Evolutionary conservation across 2,329 filamentous ascomycete species (phyloP), one percentile per base, ranked within the genome.

Genomic region (Nakataea oryzae): DNA sequence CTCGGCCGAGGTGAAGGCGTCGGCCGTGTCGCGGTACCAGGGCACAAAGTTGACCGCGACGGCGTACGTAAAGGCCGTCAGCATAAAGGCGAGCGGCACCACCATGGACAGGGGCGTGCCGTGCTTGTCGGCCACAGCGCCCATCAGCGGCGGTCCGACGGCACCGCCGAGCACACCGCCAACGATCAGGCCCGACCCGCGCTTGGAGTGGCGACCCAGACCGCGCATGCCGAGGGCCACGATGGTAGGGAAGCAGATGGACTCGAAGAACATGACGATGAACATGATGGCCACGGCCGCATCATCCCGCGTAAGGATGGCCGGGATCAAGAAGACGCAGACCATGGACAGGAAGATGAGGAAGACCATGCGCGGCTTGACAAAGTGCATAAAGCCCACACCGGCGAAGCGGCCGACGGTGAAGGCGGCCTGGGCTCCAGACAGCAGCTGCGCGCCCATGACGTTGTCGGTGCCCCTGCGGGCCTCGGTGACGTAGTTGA

Each of bases 241-340:
- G 69, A 93, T 91, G 24, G 89, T 92, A 0, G 90, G 89, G 78
- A 93, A 93, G 72, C 87, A 89, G 69, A 91, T 88, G 4, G 84
- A 87, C 74, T 91, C 90, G 73, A 93, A 93, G 77, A 93, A 91
- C 28, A 92, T 79, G 8, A 87, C 84, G 12, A 89, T 65, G 72
- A 85, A 89, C 32, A 91, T 80, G 79, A 91, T 85, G 6, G 79
- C 76, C 64, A 85, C 75, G 57, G 81, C 81, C 0, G 72, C 72
- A 65, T 78, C 76, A n/a, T 74, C 78, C 13, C 72, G 66, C 63
- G 78, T 73, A 0, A 78, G 78, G 66, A 81, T 80, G 50, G 80
- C 70, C 1, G 80, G 78, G 14, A 72, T 75, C 50, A 79, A 70
- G 74, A 91, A 92, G 65, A 89, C 71, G 70, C 91, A 83, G 67